phyloP scores from a whole-genome alignment of 108 stramenopile genomes.

The Aurantiochytrium sp. region DNA sequence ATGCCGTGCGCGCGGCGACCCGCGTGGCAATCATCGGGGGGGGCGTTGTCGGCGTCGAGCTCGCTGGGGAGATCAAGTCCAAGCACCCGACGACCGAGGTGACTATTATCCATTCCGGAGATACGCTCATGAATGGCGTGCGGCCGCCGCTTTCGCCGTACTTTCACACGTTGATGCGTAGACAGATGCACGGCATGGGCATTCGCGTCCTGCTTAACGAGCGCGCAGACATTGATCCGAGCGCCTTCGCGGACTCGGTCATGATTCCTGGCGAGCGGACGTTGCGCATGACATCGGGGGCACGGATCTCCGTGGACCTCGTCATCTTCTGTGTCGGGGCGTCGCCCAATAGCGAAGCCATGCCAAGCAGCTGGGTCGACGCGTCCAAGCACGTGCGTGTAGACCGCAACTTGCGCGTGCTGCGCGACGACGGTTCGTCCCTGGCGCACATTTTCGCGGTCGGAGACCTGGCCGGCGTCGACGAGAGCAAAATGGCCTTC shows the following conservation, averaged over 20 bases:
- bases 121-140: background rate
- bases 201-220: background rate
- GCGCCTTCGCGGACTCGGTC: background rate
- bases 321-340: background rate
- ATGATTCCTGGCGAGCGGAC: background rate
- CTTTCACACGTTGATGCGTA: background rate
- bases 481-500: background rate
- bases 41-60: constrained; percentile 47
- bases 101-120: constrained; percentile 30
- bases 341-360: background rate
- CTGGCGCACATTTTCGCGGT: background rate
- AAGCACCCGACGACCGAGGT: constrained; percentile 39
- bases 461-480: background rate
- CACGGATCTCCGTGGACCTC: background rate
- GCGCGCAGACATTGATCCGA: background rate
- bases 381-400: background rate
- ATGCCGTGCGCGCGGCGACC: background rate
- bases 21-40: constrained; percentile 45
- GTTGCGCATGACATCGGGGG: background rate
- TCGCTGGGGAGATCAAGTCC: constrained; percentile 44
- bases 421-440: background rate
- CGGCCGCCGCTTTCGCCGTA: background rate
- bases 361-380: background rate
- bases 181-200: background rate
- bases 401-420: background rate